Evolutionary conservation across 2,329 filamentous ascomycete genomes (phyloP), one percentile per base, ranked within the genome.

Genomic region (Ceratocystis diversiconidia): DNA sequence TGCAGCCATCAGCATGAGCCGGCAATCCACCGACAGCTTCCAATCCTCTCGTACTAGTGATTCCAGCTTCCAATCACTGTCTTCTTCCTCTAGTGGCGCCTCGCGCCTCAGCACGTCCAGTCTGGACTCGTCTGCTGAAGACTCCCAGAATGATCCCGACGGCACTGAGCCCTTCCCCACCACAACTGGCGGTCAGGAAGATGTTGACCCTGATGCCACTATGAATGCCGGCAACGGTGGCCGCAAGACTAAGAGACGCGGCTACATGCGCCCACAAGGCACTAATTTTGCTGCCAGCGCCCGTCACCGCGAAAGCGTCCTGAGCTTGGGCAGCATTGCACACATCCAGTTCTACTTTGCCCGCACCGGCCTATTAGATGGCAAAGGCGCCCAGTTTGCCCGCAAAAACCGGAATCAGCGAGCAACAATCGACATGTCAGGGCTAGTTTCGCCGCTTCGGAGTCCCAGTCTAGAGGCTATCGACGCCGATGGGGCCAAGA

Each of bases 321-420:
- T 97, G 84, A 96, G 90, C 72, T 77, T 99, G 68, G 94, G 94
- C 65, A 96, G 92, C 75, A 99, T 99, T 71, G 90, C 92, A 65
- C 94, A 99, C 77, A 79, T 99, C 72, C 94, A 99, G 75, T 96
- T 97, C 77, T 99, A 97, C 76, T 99, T 99, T 77, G 92, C 94
- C 44, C 82, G 94, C 67, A 99, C 94, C 0, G 94, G 94, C 5
- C 77, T 99, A 69, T 78, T 99, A 62, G 94, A 99, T 72, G 91
- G 92, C 66, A 96, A 96, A 74, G 92, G 92, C 44, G 94, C 85
- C 64, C 88, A 95, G 74, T 78, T 95, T 67, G 87, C 89, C 25
- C 88, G 88, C 71, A 88, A 87, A 73, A 86, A 82, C 72, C 81
- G 85, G 70, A 79, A 79, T 68, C 82, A 83, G 71, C 81, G 77